phyloP scores from a whole-genome alignment of 345 rosid species.

The Eucalyptus paniculata region DNA sequence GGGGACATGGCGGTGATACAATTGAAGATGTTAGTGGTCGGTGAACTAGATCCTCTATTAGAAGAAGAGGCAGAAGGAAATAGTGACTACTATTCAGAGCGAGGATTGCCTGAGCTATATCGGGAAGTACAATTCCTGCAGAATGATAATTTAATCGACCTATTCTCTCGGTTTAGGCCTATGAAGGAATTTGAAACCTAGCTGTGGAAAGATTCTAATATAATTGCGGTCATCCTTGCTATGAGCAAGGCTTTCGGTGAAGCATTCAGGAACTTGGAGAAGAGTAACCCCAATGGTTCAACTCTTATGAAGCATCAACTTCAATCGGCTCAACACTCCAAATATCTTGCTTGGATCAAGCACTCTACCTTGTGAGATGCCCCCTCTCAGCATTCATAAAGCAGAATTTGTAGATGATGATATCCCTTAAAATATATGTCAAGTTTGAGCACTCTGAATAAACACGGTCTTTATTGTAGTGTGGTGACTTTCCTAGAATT shows the following conservation, averaged over 20 bases:
- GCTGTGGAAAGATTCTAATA: conserved; percentile 14
- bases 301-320: conserved; percentile 26
- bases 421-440: not conserved
- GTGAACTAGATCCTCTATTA: not conserved
- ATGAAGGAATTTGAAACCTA: conserved; percentile 46
- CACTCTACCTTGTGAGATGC: conserved; percentile 15
- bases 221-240: conserved; percentile 14
- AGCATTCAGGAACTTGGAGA: conserved; percentile 45
- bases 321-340: not conserved
- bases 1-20: not conserved
- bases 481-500: too few species aligned
- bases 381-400: conserved; percentile 53
- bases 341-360: conserved; percentile 2
- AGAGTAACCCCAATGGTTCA: conserved; percentile 40
- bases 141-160: conserved; percentile 33
- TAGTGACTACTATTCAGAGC: not conserved
- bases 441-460: too few species aligned
- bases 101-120: not conserved
- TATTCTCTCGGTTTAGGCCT: conserved; percentile 51
- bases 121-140: conserved; percentile 42
- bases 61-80: not conserved
- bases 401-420: conserved; percentile 82
- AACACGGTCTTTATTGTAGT: too few species aligned
- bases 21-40: conserved; percentile 3
- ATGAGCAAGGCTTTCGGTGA: conserved; percentile 37